Conservation (phyloP, 768 basidiomycete genomes). For the Tricholoma sp. region DNA sequence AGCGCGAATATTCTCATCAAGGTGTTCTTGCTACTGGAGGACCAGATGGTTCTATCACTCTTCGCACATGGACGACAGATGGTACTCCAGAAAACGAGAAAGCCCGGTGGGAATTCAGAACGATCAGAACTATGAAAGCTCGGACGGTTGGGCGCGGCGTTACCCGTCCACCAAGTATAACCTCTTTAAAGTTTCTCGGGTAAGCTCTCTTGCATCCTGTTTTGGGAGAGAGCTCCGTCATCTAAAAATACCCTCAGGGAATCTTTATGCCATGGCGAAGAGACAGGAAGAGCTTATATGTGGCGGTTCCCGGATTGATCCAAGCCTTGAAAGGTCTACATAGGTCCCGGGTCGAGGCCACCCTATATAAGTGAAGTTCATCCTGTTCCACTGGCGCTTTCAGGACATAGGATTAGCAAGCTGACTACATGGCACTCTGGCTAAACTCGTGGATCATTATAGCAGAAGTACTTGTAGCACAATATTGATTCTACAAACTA, state of each 20-base stretch:
- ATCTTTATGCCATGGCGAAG: constrained; percentile 21
- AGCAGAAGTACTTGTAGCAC: too few relatives aligned
- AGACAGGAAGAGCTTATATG: constrained; percentile 21
- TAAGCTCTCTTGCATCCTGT: constrained; percentile 25
- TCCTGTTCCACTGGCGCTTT: too few relatives aligned
- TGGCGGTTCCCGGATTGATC: constrained; percentile 20
- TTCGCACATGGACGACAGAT: constrained; percentile 85
- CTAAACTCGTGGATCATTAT: too few relatives aligned
- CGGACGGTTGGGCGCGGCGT: constrained; percentile 32
- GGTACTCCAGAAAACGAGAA: constrained; percentile 61
- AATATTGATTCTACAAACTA: too few relatives aligned
- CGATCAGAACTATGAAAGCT: constrained; percentile 62
- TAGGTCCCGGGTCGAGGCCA: too few relatives aligned
- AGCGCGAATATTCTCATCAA: constrained; percentile 77
- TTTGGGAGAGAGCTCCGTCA: background rate
- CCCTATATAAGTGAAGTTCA: too few relatives aligned
- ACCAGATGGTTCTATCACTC: constrained; percentile 66
- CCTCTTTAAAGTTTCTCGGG: constrained; percentile 82
- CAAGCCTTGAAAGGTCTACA: background rate
- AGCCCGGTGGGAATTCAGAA: constrained; percentile 72
- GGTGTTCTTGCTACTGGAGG: constrained; percentile 81
- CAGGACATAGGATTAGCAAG: too few relatives aligned
- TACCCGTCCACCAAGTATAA: constrained; percentile 52
- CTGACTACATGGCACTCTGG: too few relatives aligned
- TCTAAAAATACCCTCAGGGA: constrained; percentile 10